phyloP scores from a whole-genome alignment of 306 rosid species.

The Vigna reflexopilosa region DNA sequence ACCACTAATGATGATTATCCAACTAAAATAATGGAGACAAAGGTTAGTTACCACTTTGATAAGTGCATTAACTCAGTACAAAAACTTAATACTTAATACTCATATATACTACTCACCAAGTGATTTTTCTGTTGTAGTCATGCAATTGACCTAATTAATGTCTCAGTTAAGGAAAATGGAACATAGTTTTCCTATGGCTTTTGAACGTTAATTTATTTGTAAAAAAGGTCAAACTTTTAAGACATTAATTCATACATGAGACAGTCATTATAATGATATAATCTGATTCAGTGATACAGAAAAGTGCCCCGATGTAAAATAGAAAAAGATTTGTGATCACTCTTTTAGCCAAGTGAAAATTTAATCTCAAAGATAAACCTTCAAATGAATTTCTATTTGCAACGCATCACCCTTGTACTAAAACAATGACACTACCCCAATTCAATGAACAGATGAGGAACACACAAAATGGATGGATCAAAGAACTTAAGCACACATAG shows the following conservation, averaged over 20 bases:
- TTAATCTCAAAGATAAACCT: background rate
- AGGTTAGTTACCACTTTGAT: background rate
- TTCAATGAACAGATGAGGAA: background rate
- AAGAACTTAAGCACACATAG: constrained; percentile 22
- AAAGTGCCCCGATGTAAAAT: too few species aligned
- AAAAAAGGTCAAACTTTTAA: too few species aligned
- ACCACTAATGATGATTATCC: background rate
- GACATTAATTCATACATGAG: too few species aligned
- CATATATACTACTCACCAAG: background rate
- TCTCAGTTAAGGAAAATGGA: too few species aligned
- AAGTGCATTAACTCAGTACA: too few species aligned
- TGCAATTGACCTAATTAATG: too few species aligned
- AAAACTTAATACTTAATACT: background rate
- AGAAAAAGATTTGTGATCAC: background rate
- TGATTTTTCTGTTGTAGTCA: background rate
- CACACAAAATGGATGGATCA: background rate
- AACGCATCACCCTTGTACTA: background rate
- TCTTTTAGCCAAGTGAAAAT: background rate
- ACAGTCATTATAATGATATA: too few species aligned
- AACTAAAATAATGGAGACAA: background rate
- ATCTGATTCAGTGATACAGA: too few species aligned
- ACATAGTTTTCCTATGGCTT: too few species aligned
- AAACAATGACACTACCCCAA: constrained; percentile 1
- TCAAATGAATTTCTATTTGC: background rate
- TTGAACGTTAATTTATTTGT: too few species aligned